Evolutionary conservation across 257 asterid species (phyloP), one percentile per base, ranked within the genome.

Genomic region (Gentiana dahurica): DNA sequence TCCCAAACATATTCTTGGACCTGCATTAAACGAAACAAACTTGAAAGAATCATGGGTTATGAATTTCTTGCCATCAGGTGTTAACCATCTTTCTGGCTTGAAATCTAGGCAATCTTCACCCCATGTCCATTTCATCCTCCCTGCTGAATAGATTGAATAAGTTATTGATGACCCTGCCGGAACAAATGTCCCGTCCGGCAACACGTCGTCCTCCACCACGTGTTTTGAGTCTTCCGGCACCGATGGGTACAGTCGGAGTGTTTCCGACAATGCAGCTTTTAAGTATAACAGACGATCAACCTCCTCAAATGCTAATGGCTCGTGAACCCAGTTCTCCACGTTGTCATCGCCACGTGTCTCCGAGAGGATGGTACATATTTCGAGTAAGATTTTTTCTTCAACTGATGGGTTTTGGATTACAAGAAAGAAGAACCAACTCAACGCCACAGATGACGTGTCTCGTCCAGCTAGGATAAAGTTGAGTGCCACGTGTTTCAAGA

Each of bases 381-480:
- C 95, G 1, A 15, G 51, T 1, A 86, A 62, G 51, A 86, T 81
- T 47, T 80, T 73, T 3, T 63, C 73, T 58, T 89, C 95, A 39
- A 81, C 84, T 45, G 65, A 54, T 4, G 94, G 93, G 24, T 86
- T 78, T 51, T 86, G 89, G 35, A 72, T 79, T 61, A 82, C 65
- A 55, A 78, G 75, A 94, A 94, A 89, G 74, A 89, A 89, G 79
- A 86, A 89, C 97, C 97, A 89, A 73, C 92, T 81, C 48, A 89
- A 71, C 1, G 97, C 97, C 1, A 76, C 97, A 0, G 97, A 86
- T 34, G 97, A 89, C 47, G 97, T 89, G 83, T 89, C 97, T 0
- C 97, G 79, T 49, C 97, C 97, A 34, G 97, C 97, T 68, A 89
- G 83, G 80, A 89, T 84, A 81, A 89, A 89, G 53, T 81, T 89